These are phyloP conservation scores for Mycena vitilis DNA, from an alignment of 768 basidiomycete genomes.

Conservation along the genomic window DNA sequence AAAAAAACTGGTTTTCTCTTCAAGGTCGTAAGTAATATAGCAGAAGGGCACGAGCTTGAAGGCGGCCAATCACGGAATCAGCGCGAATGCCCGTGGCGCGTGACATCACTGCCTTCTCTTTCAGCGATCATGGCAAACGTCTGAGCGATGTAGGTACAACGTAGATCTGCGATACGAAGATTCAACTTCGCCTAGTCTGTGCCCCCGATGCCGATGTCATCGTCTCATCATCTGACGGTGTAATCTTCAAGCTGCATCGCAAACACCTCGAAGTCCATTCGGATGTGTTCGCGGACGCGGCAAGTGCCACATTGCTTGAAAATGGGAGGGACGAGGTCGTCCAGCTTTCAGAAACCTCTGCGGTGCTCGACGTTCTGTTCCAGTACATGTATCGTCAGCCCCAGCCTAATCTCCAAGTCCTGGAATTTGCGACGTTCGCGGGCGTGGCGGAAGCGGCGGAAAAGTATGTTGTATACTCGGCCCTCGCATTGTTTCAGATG, in stretches of 20 bases:
- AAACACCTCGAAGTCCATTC: slow-evolving; percentile 30
- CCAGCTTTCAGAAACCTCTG: slow-evolving; percentile 25
- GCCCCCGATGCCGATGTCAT: slow-evolving; percentile 25
- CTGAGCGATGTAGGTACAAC: too few relatives aligned
- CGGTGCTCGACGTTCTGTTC: slow-evolving; percentile 37
- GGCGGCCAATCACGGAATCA: too few relatives aligned
- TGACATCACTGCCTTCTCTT: too few relatives aligned
- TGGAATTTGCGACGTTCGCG: slow-evolving; percentile 30
- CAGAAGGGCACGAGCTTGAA: too few relatives aligned
- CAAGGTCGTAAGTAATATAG: too few relatives aligned
- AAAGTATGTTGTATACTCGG: neutral
- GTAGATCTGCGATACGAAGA: too few relatives aligned
- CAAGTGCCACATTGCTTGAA: neutral
- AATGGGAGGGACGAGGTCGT: neutral
- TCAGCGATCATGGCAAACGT: too few relatives aligned
- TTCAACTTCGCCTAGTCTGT: slow-evolving; percentile 3
- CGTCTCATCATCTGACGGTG: slow-evolving; percentile 21
- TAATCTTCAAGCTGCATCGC: slow-evolving; percentile 26
- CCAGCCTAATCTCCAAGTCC: slow-evolving; percentile 32
- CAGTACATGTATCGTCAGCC: slow-evolving; percentile 38
- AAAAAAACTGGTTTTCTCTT: too few relatives aligned
- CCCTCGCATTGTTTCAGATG: neutral
- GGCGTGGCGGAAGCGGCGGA: neutral
- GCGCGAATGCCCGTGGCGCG: too few relatives aligned
- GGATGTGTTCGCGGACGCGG: slow-evolving; percentile 23